These are phyloP conservation scores for Cucurbita ficifolia DNA, from an alignment of 306 rosid species.

Conservation along the genomic window DNA sequence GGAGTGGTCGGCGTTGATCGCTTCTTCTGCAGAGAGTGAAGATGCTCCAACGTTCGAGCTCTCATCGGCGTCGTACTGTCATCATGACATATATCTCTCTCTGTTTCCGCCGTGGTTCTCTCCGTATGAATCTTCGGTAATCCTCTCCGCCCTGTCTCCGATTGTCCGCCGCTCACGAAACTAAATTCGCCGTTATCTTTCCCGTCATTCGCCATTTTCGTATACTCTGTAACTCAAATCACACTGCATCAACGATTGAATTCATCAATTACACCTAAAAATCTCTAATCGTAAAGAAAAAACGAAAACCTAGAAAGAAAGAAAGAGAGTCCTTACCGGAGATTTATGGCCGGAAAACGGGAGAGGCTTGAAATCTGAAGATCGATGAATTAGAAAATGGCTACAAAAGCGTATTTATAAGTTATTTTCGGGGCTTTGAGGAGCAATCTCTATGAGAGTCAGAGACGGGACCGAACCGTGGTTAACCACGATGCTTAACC, in stretches of 20 bases:
- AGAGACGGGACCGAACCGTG: not conserved
- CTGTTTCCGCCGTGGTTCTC: slow-evolving; percentile 8
- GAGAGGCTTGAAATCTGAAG: not conserved
- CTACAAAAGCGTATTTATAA: not conserved
- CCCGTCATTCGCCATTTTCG: slow-evolving; percentile 15
- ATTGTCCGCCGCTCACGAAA: slow-evolving; percentile 10
- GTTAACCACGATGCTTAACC: not conserved
- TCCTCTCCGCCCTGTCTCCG: slow-evolving; percentile 18
- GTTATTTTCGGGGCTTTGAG: not conserved
- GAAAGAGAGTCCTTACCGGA: not conserved
- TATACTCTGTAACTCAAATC: not conserved
- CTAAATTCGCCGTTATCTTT: slow-evolving; percentile 21
- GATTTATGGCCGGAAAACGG: not conserved
- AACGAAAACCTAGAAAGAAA: not conserved
- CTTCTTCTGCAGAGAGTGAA: slow-evolving; percentile 73
- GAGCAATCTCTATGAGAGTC: not conserved
- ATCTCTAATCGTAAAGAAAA: not conserved
- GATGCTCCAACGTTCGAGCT: slow-evolving; percentile 71
- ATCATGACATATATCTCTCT: slow-evolving; percentile 50
- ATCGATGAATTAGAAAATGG: not conserved
- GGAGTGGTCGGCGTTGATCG: slow-evolving; percentile 66
- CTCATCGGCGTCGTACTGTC: slow-evolving; percentile 55
- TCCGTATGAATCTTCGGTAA: slow-evolving; percentile 43
- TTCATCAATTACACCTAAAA: not conserved
- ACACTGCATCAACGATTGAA: not conserved